A percentile compares a stretch with the other conserved stretches of the same genome.
Conservation (phyloP, 257 asterid genomes). For the Asclepias syriaca region DNA sequence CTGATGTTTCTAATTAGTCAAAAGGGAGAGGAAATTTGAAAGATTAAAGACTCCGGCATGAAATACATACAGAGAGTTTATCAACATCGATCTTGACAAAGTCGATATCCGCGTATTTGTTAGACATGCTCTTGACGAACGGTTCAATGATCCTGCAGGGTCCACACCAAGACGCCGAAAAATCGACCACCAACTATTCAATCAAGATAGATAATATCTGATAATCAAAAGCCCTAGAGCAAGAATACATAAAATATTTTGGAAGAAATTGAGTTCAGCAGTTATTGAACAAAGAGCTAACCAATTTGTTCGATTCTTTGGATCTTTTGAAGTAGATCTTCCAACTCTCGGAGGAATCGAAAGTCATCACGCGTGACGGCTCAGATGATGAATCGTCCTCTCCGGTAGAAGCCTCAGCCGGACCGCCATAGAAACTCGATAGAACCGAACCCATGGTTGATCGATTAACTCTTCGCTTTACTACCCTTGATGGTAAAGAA, state of each 20-base stretch:
- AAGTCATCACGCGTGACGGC: slow-evolving; percentile 59
- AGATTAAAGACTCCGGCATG: not conserved
- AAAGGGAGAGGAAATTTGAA: too few species aligned
- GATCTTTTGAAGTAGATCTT: slow-evolving; percentile 57
- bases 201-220: slow-evolving; percentile 21
- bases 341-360: slow-evolving; percentile 75
- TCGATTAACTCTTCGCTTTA: not conserved
- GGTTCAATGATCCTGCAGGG: slow-evolving; percentile 91
- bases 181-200: slow-evolving; percentile 77
- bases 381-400: slow-evolving; percentile 35
- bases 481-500: not conserved
- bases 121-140: slow-evolving; percentile 43
- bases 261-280: not conserved
- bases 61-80: slow-evolving; percentile 53
- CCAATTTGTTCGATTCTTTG: slow-evolving; percentile 70
- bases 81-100: slow-evolving; percentile 85
- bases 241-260: not conserved
- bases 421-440: slow-evolving; percentile 33
- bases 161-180: slow-evolving; percentile 88
- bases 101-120: slow-evolving; percentile 58
- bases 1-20: not conserved
- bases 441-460: slow-evolving; percentile 38
- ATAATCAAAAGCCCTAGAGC: not conserved
- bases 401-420: slow-evolving; percentile 24
- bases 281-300: not conserved